Conservation (phyloP, 179 eudicot genomes). For the Spinacia oleracea region DNA sequence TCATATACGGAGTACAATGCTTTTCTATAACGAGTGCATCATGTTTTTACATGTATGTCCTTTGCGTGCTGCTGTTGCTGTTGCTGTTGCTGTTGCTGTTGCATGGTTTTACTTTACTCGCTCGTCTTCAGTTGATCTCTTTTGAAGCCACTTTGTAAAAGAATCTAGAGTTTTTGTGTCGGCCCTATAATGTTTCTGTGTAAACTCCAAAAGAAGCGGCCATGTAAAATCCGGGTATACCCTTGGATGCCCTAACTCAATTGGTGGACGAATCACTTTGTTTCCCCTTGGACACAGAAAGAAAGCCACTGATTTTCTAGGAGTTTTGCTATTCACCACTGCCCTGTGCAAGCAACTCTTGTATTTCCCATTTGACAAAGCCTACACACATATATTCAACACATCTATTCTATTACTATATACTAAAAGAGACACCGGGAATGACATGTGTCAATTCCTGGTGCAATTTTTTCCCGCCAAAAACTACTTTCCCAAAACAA, state of each 20-base stretch:
- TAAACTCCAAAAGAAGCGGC: constrained; percentile 64
- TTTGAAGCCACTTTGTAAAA: constrained; percentile 65
- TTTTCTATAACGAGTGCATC: constrained; percentile 14
- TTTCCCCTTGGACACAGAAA: constrained; percentile 75
- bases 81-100: no score
- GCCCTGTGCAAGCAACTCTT: constrained; percentile 90
- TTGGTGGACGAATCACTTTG: constrained; percentile 79
- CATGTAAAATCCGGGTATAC: constrained; percentile 82
- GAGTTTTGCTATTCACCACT: constrained; percentile 63
- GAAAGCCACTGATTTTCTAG: constrained; percentile 81
- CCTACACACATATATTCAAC: constrained; percentile 56
- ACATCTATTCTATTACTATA: no score
- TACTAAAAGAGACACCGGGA: no score
- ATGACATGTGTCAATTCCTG: no score
- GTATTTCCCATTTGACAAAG: constrained; percentile 85
- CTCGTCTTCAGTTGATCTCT: constrained; percentile 4
- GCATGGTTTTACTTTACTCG: background rate
- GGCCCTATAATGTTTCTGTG: constrained; percentile 82
- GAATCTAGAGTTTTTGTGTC: constrained; percentile 68
- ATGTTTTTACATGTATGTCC: background rate
- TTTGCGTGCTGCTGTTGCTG: no score
- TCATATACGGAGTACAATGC: background rate
- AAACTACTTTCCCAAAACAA: no score
- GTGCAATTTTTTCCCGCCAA: no score
- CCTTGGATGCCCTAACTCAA: constrained; percentile 41